Evolutionary conservation across 768 basidiomycete species (phyloP).

Genomic region (Kwoniella dejecticola): DNA sequence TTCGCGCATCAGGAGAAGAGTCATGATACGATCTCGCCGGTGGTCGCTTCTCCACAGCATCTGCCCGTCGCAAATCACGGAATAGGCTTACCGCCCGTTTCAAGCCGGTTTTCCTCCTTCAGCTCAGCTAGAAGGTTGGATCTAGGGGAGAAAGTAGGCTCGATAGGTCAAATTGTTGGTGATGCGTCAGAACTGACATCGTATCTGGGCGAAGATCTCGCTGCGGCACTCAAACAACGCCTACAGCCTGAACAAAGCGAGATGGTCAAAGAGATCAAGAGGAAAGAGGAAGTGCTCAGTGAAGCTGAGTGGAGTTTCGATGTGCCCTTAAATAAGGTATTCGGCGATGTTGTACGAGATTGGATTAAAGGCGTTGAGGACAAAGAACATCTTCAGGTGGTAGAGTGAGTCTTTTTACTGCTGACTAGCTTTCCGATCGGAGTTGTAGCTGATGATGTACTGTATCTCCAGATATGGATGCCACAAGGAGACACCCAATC

Average conservation of each 20-base stretch:
- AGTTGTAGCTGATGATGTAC: background rate
- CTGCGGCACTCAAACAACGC: constrained; percentile 20
- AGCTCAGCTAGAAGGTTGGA: constrained; percentile 1
- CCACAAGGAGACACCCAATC: constrained; percentile 20
- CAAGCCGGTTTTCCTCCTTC: constrained; percentile 13
- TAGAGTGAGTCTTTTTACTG: constrained; percentile 20
- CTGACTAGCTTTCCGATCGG: too few relatives aligned
- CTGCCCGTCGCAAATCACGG: background rate
- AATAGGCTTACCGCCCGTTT: background rate
- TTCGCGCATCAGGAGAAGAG: background rate
- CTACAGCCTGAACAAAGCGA: constrained; percentile 17
- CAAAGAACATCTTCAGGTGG: constrained; percentile 19
- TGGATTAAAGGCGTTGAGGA: constrained; percentile 6
- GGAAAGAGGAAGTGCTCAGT: constrained; percentile 14
- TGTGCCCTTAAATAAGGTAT: constrained; percentile 14
- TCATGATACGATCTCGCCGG: background rate
- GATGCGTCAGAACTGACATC: constrained; percentile 17
- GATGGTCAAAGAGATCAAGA: constrained; percentile 3
- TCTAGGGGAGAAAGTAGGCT: constrained; percentile 1
- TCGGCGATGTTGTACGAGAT: constrained; percentile 9
- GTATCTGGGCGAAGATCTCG: constrained; percentile 30
- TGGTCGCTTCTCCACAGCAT: constrained; percentile 1
- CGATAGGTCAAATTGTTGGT: constrained; percentile 13
- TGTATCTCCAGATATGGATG: constrained; percentile 24
- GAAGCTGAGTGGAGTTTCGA: constrained; percentile 38